phyloP scores from a whole-genome alignment of 2,329 filamentous ascomycete species.

The Nothophoma quercina region DNA sequence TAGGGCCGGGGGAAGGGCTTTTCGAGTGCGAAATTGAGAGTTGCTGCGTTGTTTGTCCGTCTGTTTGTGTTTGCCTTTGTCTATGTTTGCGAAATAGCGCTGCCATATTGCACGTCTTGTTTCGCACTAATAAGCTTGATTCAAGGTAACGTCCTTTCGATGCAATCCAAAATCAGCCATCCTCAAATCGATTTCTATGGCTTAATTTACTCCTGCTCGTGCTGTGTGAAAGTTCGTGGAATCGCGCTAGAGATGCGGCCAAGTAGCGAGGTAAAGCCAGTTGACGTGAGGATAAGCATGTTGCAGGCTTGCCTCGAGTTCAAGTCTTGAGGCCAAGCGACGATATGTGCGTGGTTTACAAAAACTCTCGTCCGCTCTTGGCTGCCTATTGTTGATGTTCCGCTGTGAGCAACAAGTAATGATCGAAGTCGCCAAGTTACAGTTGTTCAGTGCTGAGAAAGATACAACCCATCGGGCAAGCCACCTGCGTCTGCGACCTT shows the following conservation, averaged over 20 bases:
- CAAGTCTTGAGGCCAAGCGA: conserved; percentile 10
- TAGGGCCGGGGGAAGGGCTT: background rate
- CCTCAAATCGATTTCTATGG: too few relatives aligned
- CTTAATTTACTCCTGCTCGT: too few relatives aligned
- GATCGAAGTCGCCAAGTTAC: conserved; percentile 13
- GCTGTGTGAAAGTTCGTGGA: too few relatives aligned
- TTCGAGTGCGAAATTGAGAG: background rate
- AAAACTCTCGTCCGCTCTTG: conserved; percentile 5
- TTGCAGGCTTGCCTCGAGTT: background rate
- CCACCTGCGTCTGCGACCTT: conserved; percentile 7
- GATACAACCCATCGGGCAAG: background rate
- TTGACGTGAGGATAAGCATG: background rate
- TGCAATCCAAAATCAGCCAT: too few relatives aligned
- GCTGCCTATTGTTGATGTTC: conserved; percentile 5
- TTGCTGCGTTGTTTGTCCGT: background rate
- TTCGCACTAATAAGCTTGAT: too few relatives aligned
- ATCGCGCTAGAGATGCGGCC: background rate
- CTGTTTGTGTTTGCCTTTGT: background rate
- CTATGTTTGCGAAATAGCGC: too few relatives aligned
- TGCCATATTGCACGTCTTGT: too few relatives aligned
- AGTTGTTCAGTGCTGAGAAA: conserved; percentile 1
- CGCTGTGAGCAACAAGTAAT: conserved; percentile 1
- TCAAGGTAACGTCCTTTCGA: too few relatives aligned
- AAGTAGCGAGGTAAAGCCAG: background rate
- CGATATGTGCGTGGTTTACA: background rate